A percentile compares a stretch with the other conserved stretches of the same genome.
Evolutionary conservation across 1,284 basidiomycete species (phyloP).

Genomic region (Fomitopsis palustris): DNA sequence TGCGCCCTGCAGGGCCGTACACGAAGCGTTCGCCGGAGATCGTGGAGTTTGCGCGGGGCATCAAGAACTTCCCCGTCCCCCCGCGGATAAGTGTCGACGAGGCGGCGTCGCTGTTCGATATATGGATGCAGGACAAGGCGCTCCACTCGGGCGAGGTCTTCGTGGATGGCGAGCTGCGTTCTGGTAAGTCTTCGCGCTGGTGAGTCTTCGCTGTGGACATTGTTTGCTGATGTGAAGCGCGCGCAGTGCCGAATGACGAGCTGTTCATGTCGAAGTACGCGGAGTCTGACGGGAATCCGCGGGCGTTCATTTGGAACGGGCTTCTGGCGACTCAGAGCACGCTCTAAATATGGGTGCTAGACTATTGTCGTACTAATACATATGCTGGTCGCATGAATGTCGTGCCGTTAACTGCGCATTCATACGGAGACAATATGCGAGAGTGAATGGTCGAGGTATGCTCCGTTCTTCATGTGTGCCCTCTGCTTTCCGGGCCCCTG

Average conservation of each 20-base stretch:
- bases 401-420: too few relatives aligned
- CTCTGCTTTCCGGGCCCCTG: too few relatives aligned
- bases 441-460: too few relatives aligned
- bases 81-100: constrained; percentile 55
- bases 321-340: constrained; percentile 37
- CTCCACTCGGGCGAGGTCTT: constrained; percentile 42
- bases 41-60: constrained; percentile 48
- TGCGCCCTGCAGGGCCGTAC: constrained; percentile 43
- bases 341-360: neutral
- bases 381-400: too few relatives aligned
- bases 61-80: constrained; percentile 55
- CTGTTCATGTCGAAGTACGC: constrained; percentile 70
- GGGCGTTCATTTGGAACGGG: constrained; percentile 74
- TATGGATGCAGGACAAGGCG: constrained; percentile 61
- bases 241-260: constrained; percentile 41
- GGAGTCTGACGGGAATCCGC: constrained; percentile 68
- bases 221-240: neutral
- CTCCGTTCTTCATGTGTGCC: too few relatives aligned
- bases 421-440: too few relatives aligned
- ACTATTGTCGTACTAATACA: neutral
- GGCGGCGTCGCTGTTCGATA: constrained; percentile 64
- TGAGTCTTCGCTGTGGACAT: neutral
- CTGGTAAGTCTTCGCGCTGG: neutral
- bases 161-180: neutral
- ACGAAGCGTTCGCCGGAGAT: constrained; percentile 43